phyloP scores from a whole-genome alignment of 495 filamentous ascomycete genomes.

The Aspergillus sclerotiicarbonarius region DNA sequence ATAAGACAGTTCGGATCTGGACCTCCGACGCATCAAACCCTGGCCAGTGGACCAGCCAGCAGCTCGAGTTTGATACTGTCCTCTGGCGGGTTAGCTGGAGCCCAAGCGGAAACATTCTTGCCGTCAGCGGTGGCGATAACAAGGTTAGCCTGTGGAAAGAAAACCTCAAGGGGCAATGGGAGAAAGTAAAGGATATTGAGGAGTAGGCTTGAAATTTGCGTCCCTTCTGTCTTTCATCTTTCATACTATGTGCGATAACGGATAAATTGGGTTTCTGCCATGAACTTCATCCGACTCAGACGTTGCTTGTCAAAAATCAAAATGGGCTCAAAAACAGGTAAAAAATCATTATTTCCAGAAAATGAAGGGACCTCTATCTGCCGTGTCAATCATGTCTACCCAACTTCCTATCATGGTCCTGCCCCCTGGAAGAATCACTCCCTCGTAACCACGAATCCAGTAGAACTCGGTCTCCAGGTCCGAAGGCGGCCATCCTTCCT shows the following conservation, averaged over 20 bases:
- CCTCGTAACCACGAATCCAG: constrained; percentile 46
- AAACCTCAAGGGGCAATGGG: constrained; percentile 72
- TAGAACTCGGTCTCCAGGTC: constrained; percentile 14
- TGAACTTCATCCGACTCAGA: constrained; percentile 9
- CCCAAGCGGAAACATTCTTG: constrained; percentile 93
- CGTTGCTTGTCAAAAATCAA: neutral
- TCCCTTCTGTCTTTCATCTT: constrained; percentile 14
- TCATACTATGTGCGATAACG: constrained; percentile 14
- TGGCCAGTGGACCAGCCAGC: constrained; percentile 75
- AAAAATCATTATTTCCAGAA: neutral
- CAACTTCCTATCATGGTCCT: constrained; percentile 49
- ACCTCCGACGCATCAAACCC: constrained; percentile 64
- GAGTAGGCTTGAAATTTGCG: constrained; percentile 54
- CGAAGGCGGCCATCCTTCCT: constrained; percentile 20
- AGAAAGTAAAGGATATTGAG: constrained; percentile 93
- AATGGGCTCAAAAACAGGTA: neutral
- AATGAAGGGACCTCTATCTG: constrained; percentile 12
- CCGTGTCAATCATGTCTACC: constrained; percentile 31
- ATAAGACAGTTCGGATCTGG: constrained; percentile 97
- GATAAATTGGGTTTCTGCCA: constrained; percentile 6
- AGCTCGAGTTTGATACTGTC: constrained; percentile 80
- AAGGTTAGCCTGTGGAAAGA: constrained; percentile 75
- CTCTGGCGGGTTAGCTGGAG: constrained; percentile 98
- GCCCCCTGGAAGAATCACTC: constrained; percentile 48
- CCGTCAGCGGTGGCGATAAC: constrained; percentile 92